Percentiles rank a stretch among this genome's conserved stretches.
Conservation (phyloP, 1,284 basidiomycete genomes). For the Rhodotorula sp. region DNA sequence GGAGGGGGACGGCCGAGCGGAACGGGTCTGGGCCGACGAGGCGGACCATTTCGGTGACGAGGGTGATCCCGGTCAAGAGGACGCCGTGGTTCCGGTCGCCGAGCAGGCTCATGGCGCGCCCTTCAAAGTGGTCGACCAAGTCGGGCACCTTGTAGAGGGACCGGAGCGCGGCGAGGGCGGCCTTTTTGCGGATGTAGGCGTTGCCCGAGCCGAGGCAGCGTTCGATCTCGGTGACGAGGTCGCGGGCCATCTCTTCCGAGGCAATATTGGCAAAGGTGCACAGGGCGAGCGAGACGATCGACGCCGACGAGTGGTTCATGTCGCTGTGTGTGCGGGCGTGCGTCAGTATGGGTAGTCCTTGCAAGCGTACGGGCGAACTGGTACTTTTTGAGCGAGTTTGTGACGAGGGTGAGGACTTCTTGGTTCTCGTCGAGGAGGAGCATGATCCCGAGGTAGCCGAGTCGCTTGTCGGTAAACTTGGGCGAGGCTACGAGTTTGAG, state of each 20-base stretch:
- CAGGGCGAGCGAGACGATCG: slow-evolving; percentile 92
- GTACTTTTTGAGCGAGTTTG: slow-evolving; percentile 97
- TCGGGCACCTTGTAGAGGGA: slow-evolving; percentile 97
- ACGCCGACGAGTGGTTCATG: slow-evolving; percentile 99
- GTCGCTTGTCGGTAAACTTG: slow-evolving; percentile 87
- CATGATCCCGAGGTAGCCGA: slow-evolving; percentile 99
- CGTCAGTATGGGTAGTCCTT: not conserved
- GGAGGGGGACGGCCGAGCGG: slow-evolving; percentile 86
- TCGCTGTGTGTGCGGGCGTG: slow-evolving; percentile 63
- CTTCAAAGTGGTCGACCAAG: slow-evolving; percentile 86
- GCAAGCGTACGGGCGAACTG: slow-evolving; percentile 47
- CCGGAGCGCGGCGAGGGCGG: slow-evolving; percentile 92
- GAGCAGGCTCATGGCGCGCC: slow-evolving; percentile 84
- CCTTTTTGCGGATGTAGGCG: slow-evolving; percentile 99
- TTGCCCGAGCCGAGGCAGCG: slow-evolving; percentile 96
- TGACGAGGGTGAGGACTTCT: slow-evolving; percentile 95
- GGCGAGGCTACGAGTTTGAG: slow-evolving; percentile 98
- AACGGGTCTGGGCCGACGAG: slow-evolving; percentile 72
- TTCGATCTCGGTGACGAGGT: slow-evolving; percentile 94
- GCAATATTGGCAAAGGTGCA: slow-evolving; percentile 99
- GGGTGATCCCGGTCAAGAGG: slow-evolving; percentile 85
- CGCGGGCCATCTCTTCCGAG: slow-evolving; percentile 97
- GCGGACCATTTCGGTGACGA: slow-evolving; percentile 90
- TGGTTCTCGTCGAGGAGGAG: slow-evolving; percentile 95
- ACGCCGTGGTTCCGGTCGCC: slow-evolving; percentile 98